Conservation (phyloP, 495 filamentous ascomycete species). For the Podospora australis region DNA sequence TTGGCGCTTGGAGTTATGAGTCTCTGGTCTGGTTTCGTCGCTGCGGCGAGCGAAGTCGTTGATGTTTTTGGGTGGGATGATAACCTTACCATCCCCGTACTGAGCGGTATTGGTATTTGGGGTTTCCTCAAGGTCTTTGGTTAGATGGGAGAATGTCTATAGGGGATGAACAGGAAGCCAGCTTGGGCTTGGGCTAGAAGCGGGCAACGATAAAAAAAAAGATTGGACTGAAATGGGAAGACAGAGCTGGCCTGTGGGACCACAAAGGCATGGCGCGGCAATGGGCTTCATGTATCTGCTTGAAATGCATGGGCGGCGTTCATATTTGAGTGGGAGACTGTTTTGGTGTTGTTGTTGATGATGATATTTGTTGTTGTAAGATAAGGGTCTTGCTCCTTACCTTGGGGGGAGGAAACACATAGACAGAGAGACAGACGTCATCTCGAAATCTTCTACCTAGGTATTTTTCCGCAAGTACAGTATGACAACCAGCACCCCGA, state of each 20-base stretch:
- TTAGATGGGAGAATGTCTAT: slow-evolving; percentile 16
- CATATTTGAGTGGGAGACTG: too few relatives aligned
- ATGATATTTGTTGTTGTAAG: too few relatives aligned
- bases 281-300: slow-evolving; percentile 8
- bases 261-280: neutral
- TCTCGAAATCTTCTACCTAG: slow-evolving; percentile 1
- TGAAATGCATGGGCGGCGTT: slow-evolving; percentile 15
- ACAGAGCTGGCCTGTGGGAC: neutral
- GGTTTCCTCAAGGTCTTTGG: slow-evolving; percentile 91
- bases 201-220: neutral
- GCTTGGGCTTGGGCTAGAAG: neutral
- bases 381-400: too few relatives aligned
- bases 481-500: too few relatives aligned
- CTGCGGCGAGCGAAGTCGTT: slow-evolving; percentile 80
- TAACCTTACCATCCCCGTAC: slow-evolving; percentile 90
- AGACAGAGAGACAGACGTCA: neutral
- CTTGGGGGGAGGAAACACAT: too few relatives aligned
- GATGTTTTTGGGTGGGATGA: slow-evolving; percentile 93
- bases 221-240: neutral
- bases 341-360: too few relatives aligned
- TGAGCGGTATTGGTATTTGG: slow-evolving; percentile 88
- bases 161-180: neutral
- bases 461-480: too few relatives aligned
- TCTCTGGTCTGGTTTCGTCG: slow-evolving; percentile 78
- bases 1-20: slow-evolving; percentile 80